phyloP scores from a whole-genome alignment of 805 yeast species.

The Zygotorulaspora danielsina region DNA sequence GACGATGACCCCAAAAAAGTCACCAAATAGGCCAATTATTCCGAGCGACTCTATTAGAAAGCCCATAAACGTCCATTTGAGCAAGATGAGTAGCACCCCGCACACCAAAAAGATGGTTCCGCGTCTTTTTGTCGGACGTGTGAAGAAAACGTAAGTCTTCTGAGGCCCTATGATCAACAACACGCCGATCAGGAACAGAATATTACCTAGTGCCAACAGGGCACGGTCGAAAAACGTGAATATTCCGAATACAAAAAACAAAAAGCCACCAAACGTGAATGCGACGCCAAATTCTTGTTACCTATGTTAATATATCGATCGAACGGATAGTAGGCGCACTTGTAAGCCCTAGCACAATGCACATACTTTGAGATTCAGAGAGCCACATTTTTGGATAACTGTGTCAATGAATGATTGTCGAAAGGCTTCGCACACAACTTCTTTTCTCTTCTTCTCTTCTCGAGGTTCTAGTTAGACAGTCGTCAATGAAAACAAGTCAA shows the following conservation, averaged over 20 bases:
- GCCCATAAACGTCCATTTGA: slow-evolving; percentile 77
- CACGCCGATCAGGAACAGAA: slow-evolving; percentile 73
- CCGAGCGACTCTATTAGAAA: slow-evolving; percentile 83
- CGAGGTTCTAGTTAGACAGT: too few species aligned
- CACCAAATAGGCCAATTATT: slow-evolving; percentile 86
- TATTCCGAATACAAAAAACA: slow-evolving; percentile 77
- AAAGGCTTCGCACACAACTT: too few species aligned
- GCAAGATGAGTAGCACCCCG: slow-evolving; percentile 72
- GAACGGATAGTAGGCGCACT: slow-evolving; percentile 9
- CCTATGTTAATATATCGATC: too few species aligned
- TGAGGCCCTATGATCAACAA: slow-evolving; percentile 82
- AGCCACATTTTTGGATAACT: slow-evolving; percentile 49
- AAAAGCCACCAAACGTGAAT: slow-evolving; percentile 76
- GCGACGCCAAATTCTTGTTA: slow-evolving; percentile 89
- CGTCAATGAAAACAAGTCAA: too few species aligned
- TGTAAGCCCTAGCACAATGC: too few species aligned
- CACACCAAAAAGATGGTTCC: slow-evolving; percentile 75
- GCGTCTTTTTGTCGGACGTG: slow-evolving; percentile 79
- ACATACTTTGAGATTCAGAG: slow-evolving; percentile 71
- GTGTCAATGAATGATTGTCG: not conserved
- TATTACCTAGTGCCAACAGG: slow-evolving; percentile 83
- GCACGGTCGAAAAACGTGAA: slow-evolving; percentile 85
- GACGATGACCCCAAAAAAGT: slow-evolving; percentile 84
- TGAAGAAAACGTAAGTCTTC: slow-evolving; percentile 75
- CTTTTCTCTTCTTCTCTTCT: too few species aligned